Base-by-base conservation (phyloP, 2,329 filamentous ascomycete species). In the Amylocarpus encephaloides region DNA sequence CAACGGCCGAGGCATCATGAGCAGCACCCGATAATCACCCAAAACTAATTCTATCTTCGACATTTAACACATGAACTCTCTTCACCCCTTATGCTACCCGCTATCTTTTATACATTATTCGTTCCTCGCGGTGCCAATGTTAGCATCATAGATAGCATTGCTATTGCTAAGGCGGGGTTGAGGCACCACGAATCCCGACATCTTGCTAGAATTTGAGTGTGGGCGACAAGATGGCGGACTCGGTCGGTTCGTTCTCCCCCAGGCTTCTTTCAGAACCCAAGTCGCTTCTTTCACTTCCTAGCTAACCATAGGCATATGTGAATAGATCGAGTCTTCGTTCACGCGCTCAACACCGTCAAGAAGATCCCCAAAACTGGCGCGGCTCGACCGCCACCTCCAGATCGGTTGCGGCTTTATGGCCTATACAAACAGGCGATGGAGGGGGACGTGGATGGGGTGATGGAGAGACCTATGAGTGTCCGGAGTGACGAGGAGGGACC, bases 391-490 rank as follows among this genome's bases (percentile, higher is more conserved):
- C 93, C 93, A 43, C 81, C 90, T 2, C 75, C 79, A 54, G 91
- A 94, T 65, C 85, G 93, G 51, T 77, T 98, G 61, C 86, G 87
- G 51, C 85, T 98, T 55, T 98, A 98, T 84, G 93, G 93, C 57
- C 78, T 98, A 59, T 98, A 98, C 74, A 98, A 98, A 68, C 93
- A 98, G 71, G 90, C 90, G 55, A 97, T 97, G 93, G 91, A 98
- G 73, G 93, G 93, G 43, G 89, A 98, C 69, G 91, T 97, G 32
- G 87, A 93, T 60, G 88, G 88, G 43, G 89, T 97, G 44, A 94
- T 96, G 85, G 85, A 92, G 62, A 80, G 90, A 41, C 92, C 93
- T 35, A 71, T 71, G 22, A 71, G 73, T 22, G 72, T 73, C 39
- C 89, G 90, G 26, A 73, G 71, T 16, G 71, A 72, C 7, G 52